Conservation (phyloP, 306 rosid species). For the Clitoria ternatea region DNA sequence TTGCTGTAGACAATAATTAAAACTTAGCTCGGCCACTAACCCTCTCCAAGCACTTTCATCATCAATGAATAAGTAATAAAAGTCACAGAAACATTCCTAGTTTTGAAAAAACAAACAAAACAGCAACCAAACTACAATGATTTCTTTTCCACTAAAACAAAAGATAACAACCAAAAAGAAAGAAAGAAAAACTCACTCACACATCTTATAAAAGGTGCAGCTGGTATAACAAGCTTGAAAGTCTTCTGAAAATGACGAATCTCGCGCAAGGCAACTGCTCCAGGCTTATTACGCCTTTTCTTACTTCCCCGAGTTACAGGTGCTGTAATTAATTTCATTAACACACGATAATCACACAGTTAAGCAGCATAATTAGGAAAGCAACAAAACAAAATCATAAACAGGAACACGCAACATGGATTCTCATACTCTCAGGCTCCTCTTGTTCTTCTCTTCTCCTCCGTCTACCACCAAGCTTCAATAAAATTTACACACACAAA, state of each 20-base stretch:
- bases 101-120: background rate
- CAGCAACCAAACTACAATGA: background rate
- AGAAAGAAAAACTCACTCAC: no score
- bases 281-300: conserved; percentile 51
- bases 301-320: conserved; percentile 12
- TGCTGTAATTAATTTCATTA: conserved; percentile 20
- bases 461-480: conserved; percentile 23
- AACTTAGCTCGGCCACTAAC: no score
- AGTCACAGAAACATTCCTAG: background rate
- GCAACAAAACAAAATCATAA: background rate
- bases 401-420: background rate
- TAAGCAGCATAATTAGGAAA: background rate
- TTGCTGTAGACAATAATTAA: no score
- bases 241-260: conserved; percentile 59
- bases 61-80: background rate
- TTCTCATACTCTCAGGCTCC: conserved; percentile 24
- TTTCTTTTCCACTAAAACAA: background rate
- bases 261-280: conserved; percentile 70
- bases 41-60: background rate
- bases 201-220: conserved; percentile 63
- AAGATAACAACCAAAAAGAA: no score
- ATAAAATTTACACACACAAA: background rate
- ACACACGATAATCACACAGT: background rate
- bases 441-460: background rate
- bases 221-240: conserved; percentile 49